Evolutionary conservation across 805 yeast genomes (phyloP), one percentile per base, ranked within the genome.

Genomic region (Candida awuae): DNA sequence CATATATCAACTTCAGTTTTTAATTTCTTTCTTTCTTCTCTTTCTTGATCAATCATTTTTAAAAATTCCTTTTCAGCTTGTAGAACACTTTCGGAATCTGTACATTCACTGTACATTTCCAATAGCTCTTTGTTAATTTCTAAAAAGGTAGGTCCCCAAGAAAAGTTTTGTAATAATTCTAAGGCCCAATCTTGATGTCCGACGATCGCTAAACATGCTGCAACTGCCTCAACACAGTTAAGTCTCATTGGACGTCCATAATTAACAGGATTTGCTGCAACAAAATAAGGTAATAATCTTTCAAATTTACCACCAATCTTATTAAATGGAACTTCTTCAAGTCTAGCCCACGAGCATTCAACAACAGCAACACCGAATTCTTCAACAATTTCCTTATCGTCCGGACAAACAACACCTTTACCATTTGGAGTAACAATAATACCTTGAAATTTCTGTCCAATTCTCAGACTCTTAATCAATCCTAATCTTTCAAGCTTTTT

Each of bases 321-420:
- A 44, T 71, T 66, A 61, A 92, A 92, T 4, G 98, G 98, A n/a
- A 92, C 77, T 58, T 92, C 98, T 40, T 87, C 95, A n/a, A 92
- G 59, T 39, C 97, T 67, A 0, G 98, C 98, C 98, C 98, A 92
- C 2, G 96, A 86, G 61, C 97, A 90, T 58, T 92, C 98, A 2
- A 92, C 97, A 8, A 92, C 98, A 0, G 98, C 95, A n/a, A 87
- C 92, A 27, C 98, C 98, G 29, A 67, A 56, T 21, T 68, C 68
- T 51, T 83, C 94, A 0, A 87, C 95, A 10, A 85, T 69, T 34
- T 75, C 83, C 29, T 61, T 55, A 58, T 92, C 98, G 48, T 82
- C 70, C 0, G 97, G 97, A 57, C 95, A 85, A 1, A 92, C 95
- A 1, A 86, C 88, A 6, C 75, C 71, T 52, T 79, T 81, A 12